Evolutionary conservation across 2,329 filamentous ascomycete species (phyloP).

Genomic region (Metarhizium brunneum): DNA sequence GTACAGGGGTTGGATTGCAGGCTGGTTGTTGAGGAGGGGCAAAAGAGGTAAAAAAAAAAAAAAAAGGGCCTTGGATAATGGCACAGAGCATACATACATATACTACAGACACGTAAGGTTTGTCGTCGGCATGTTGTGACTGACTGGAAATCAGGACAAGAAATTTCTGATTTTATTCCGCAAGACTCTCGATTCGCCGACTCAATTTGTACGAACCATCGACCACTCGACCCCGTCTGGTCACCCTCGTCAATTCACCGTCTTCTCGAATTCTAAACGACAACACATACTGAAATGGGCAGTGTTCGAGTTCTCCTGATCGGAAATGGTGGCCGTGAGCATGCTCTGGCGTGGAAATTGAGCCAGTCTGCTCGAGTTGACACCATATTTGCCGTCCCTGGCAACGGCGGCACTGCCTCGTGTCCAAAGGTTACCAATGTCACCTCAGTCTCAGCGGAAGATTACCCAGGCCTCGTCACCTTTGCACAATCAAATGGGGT

Average conservation of each 20-base stretch:
- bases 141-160: neutral
- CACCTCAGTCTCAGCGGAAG: slow-evolving; percentile 55
- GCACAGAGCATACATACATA: too few relatives aligned
- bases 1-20: too few relatives aligned
- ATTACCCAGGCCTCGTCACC: slow-evolving; percentile 68
- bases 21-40: too few relatives aligned
- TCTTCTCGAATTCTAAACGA: neutral
- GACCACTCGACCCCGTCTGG: neutral
- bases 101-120: neutral
- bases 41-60: too few relatives aligned
- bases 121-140: neutral
- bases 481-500: slow-evolving; percentile 65
- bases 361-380: slow-evolving; percentile 72
- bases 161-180: neutral
- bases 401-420: slow-evolving; percentile 77
- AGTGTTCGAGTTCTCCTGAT: slow-evolving; percentile 69
- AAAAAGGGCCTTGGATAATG: too few relatives aligned
- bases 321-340: slow-evolving; percentile 89
- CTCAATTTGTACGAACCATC: neutral
- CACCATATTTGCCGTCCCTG: slow-evolving; percentile 61
- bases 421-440: slow-evolving; percentile 68
- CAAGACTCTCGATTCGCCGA: neutral
- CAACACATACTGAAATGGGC: slow-evolving; percentile 13
- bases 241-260: neutral
- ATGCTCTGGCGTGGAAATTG: slow-evolving; percentile 91